Evolutionary conservation across 768 basidiomycete species (phyloP).

Genomic region (Hygrophorus pudorinus): DNA sequence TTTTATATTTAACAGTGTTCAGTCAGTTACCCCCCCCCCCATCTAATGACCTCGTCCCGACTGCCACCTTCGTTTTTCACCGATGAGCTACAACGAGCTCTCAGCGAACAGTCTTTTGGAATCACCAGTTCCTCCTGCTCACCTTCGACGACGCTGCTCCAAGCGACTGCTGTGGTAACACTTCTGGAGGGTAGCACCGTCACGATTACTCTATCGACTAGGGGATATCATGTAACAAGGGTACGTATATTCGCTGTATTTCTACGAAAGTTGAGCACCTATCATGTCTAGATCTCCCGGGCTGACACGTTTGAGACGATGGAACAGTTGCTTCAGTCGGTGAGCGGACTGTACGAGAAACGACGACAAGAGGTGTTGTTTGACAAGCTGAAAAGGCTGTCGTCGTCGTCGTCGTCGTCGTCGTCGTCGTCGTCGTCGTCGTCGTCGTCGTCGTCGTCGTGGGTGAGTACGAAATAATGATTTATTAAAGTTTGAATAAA

Average conservation of each 20-base stretch:
- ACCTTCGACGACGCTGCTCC: slow-evolving; percentile 25
- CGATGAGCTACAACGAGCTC: slow-evolving; percentile 42
- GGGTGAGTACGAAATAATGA: slow-evolving; percentile 2
- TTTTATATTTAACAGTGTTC: neutral
- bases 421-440: slow-evolving; percentile 12
- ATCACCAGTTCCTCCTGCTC: slow-evolving; percentile 36
- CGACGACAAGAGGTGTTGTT: slow-evolving; percentile 38
- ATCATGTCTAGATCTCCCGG: slow-evolving; percentile 9
- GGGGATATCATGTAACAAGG: slow-evolving; percentile 51
- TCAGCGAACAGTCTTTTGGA: slow-evolving; percentile 51
- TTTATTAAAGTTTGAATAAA: too few species aligned
- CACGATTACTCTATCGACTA: slow-evolving; percentile 34
- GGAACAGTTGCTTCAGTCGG: slow-evolving; percentile 43
- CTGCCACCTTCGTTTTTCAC: slow-evolving; percentile 26
- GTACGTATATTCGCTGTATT: neutral
- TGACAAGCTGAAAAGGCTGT: slow-evolving; percentile 35
- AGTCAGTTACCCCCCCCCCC: neutral
- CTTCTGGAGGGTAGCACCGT: slow-evolving; percentile 46
- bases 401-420: slow-evolving; percentile 12
- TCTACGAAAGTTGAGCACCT: slow-evolving; percentile 7
- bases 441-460: slow-evolving; percentile 12
- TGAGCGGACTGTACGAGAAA: slow-evolving; percentile 44
- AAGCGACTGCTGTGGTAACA: slow-evolving; percentile 44
- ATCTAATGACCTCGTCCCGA: slow-evolving; percentile 1
- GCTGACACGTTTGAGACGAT: slow-evolving; percentile 41